Conservation (phyloP, 768 basidiomycete genomes). For the Hydnomerulius pinastri region DNA sequence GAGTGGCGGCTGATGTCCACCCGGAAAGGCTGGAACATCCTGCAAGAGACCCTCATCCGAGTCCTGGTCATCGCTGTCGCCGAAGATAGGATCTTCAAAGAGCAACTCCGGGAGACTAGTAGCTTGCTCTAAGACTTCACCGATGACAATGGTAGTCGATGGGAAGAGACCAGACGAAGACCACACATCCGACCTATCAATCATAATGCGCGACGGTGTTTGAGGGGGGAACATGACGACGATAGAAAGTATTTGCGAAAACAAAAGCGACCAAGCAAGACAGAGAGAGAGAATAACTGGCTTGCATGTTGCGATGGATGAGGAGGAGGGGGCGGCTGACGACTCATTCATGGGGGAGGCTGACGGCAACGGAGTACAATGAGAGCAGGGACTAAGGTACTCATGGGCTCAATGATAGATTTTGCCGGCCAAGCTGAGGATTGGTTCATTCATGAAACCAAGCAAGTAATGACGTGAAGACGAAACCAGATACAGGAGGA, state of each 20-base stretch:
- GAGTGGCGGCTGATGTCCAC: conserved; percentile 24
- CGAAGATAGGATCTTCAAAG: conserved; percentile 18
- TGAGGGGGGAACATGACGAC: conserved; percentile 18
- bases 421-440: no score
- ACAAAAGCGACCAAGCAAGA: conserved; percentile 5
- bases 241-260: conserved; percentile 5
- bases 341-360: conserved; percentile 15
- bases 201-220: conserved; percentile 24
- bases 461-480: conserved; percentile 14
- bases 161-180: conserved; percentile 14
- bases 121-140: conserved; percentile 17
- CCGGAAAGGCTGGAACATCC: conserved; percentile 34
- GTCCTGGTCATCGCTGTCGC: conserved; percentile 11
- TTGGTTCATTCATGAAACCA: conserved; percentile 20
- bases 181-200: conserved; percentile 15
- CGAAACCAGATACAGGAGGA: conserved; percentile 18
- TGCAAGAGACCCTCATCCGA: conserved; percentile 17
- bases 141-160: conserved; percentile 31
- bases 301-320: neutral
- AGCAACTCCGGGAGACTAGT: conserved; percentile 22
- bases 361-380: no score
- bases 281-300: conserved; percentile 8
- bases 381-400: no score
- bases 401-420: no score
- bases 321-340: conserved; percentile 21